Base-by-base conservation (phyloP, 2,329 filamentous ascomycete genomes). In the Thelonectria olida region DNA sequence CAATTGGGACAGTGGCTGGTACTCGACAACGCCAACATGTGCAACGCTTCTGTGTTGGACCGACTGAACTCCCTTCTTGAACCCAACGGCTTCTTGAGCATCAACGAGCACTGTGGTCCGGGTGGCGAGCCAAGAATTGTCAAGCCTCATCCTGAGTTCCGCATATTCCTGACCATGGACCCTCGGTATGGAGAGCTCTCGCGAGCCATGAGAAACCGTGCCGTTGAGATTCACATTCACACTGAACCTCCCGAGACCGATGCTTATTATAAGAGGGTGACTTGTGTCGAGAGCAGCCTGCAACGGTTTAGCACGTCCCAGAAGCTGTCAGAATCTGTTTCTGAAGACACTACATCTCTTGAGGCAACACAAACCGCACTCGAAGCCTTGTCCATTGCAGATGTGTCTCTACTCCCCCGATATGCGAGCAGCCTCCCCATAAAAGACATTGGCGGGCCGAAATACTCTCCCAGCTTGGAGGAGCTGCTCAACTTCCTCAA, bases 11-110 rank as follows among this genome's bases (percentile, higher is more conserved):
- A 93, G 62, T 99, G 96, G 96, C 83, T 99, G 17, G 90, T 99
- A 10, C 87, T 99, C 20, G 96, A 99, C 77, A 97, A 99, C 76
- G 96, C 96, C 62, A 99, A 99, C 72, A 85, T 99, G 58, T 99
- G 96, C 80, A 97, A 91, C 72, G 91, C 95, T 22, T 97, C 95
- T 7, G 96, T 99, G 1, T 85, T 99, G 9, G 96, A 99, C 77
- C 87, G 96, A 63, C 81, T 99, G 52, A 99, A 99, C 75, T 98
- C 96, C 1, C 81, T 99, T 8, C 89, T 98, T 7, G 96, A 99
- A 74, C 94, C 93, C 0, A 90, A 94, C 71, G 96, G 96, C 1
- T 89, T 88, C 64, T 81, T 99, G 20, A 93, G 92, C 69, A 91
- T 99, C 74, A 98, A 97, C 71, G 96, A 99, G 75, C 94, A 98